Evolutionary conservation across 345 rosid genomes (phyloP).

Genomic region (Bruguiera parviflora): DNA sequence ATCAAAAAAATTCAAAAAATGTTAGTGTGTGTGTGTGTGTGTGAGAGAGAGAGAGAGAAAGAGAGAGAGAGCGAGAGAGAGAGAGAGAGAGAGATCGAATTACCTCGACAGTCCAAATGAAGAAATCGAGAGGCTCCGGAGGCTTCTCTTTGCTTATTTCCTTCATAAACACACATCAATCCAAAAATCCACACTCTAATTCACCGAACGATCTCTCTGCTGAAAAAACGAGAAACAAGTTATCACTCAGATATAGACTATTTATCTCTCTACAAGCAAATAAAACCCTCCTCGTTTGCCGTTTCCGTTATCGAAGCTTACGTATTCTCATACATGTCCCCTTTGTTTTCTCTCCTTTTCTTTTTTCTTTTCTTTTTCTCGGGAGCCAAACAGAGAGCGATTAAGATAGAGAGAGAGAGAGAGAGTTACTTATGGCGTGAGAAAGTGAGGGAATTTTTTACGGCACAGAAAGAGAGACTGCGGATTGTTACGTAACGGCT

Average conservation of each 20-base stretch:
- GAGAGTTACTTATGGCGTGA: background rate
- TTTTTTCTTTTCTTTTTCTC: background rate
- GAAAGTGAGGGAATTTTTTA: constrained; percentile 4
- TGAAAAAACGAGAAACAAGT: background rate
- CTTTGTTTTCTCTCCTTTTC: background rate
- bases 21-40: too few relatives aligned
- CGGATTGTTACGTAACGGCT: too few relatives aligned
- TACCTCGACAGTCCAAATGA: constrained; percentile 99
- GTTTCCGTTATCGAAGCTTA: too few relatives aligned
- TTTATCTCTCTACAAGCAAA: background rate
- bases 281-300: background rate
- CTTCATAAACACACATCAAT: background rate
- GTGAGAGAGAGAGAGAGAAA: background rate
- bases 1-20: background rate
- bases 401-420: background rate
- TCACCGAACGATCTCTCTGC: background rate
- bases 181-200: too few relatives aligned
- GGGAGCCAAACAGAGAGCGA: constrained; percentile 9
- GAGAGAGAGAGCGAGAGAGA: too few relatives aligned
- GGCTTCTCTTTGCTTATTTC: constrained; percentile 71
- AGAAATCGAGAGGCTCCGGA: constrained; percentile 99
- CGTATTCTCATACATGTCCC: too few relatives aligned
- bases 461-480: too few relatives aligned
- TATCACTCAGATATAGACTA: background rate
- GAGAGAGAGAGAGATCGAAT: background rate